phyloP scores from a whole-genome alignment of 805 yeast genomes.

The Metschnikowia matae region DNA sequence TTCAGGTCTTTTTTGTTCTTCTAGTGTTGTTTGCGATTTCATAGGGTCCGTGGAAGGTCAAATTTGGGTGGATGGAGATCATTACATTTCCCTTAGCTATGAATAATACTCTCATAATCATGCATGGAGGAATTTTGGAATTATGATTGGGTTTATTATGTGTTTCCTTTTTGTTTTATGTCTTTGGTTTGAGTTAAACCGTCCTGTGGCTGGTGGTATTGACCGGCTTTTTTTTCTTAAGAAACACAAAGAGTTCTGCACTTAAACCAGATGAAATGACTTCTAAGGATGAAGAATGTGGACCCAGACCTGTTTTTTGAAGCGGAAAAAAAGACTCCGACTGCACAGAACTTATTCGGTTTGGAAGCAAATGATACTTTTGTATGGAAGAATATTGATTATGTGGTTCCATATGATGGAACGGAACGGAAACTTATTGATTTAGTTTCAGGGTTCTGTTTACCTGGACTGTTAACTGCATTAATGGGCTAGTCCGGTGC shows the following conservation, averaged over 20 bases:
- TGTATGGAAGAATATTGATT: background rate
- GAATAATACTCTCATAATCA: slow-evolving; percentile 24
- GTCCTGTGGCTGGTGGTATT: background rate
- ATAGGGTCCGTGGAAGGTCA: slow-evolving; percentile 16
- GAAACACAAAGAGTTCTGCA: background rate
- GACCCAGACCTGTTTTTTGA: too few relatives aligned
- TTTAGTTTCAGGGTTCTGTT: background rate
- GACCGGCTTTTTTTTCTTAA: background rate
- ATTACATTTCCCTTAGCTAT: slow-evolving; percentile 36
- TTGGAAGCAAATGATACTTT: background rate
- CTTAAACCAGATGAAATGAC: slow-evolving; percentile 38
- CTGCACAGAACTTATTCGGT: too few relatives aligned
- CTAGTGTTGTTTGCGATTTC: slow-evolving; percentile 18
- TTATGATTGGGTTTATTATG: slow-evolving; percentile 45
- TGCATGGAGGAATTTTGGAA: slow-evolving; percentile 65
- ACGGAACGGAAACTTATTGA: background rate
- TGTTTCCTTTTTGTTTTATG: slow-evolving; percentile 33
- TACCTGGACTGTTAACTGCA: slow-evolving; percentile 56
- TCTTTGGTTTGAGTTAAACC: background rate
- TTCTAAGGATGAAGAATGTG: slow-evolving; percentile 33
- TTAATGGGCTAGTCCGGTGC: slow-evolving; percentile 62
- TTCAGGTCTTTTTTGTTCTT: background rate
- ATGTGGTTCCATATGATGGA: background rate
- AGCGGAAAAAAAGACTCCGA: too few relatives aligned
- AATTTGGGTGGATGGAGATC: slow-evolving; percentile 23